Percentiles rank a stretch among this genome's conserved stretches.
Conservation (phyloP, 208 protist species). For the Polymyxa betae region DNA sequence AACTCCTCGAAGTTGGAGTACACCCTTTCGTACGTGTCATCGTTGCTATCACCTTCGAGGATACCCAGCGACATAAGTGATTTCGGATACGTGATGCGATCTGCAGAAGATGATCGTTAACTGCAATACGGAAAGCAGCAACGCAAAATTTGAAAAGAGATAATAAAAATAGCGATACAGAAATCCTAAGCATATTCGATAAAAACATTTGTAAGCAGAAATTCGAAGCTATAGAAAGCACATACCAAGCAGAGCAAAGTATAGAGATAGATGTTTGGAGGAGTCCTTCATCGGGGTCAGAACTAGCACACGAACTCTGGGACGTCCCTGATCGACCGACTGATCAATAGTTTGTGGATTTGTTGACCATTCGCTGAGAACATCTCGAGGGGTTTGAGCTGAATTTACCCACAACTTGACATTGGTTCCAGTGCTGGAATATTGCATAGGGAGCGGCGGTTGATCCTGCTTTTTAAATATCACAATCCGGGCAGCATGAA, state of each 20-base stretch:
- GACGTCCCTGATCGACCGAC: neutral
- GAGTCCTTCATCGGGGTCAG: constrained; percentile 46
- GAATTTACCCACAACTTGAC: neutral
- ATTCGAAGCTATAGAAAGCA: neutral
- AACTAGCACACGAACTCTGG: neutral
- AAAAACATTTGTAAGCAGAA: no score
- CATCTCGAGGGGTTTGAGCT: neutral
- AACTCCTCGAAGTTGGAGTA: neutral
- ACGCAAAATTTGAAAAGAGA: no score
- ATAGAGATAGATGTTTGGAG: neutral
- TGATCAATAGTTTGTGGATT: neutral
- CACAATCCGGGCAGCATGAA: neutral
- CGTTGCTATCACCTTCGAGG: constrained; percentile 13
- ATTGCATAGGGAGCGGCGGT: neutral
- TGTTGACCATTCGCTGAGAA: neutral
- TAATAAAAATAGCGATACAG: no score
- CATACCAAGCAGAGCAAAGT: neutral
- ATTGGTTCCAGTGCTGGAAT: neutral
- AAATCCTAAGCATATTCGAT: no score
- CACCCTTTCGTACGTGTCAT: constrained; percentile 28
- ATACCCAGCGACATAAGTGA: constrained; percentile 26
- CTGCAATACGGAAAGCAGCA: neutral
- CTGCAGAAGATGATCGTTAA: neutral
- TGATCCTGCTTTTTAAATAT: neutral
- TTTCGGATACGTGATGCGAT: constrained; percentile 40